Evolutionary conservation across 2,329 filamentous ascomycete species (phyloP).

Genomic region (Cytospora chrysosperma): DNA sequence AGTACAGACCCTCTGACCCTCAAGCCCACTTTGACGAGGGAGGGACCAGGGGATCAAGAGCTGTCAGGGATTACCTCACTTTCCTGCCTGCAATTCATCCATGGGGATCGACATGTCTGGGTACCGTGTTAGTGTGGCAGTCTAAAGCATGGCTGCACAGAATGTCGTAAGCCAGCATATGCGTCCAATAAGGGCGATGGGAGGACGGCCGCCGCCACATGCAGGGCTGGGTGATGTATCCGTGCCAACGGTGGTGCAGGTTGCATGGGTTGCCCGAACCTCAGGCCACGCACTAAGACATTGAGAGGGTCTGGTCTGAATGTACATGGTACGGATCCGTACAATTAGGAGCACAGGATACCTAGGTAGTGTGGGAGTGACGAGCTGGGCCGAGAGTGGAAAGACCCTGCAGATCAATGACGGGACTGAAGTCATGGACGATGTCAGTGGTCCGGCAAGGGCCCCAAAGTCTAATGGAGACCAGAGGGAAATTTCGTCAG

Average conservation of each 20-base stretch:
- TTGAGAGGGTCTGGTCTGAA: slow-evolving; percentile 17
- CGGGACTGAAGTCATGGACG: slow-evolving; percentile 24
- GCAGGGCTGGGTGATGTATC: slow-evolving; percentile 24
- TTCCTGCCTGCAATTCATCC: slow-evolving; percentile 18
- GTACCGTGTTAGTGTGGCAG: slow-evolving; percentile 21
- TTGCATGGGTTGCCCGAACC: slow-evolving; percentile 14
- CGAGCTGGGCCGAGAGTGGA: slow-evolving; percentile 10
- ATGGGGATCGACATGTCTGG: slow-evolving; percentile 27
- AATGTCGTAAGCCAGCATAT: slow-evolving; percentile 26
- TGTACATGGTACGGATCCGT: too few species aligned
- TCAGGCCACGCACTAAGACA: slow-evolving; percentile 17
- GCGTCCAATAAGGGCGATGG: slow-evolving; percentile 10
- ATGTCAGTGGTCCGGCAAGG: slow-evolving; percentile 18
- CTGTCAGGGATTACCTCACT: slow-evolving; percentile 24
- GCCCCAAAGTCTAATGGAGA: slow-evolving; percentile 4
- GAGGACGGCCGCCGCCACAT: slow-evolving; percentile 22
- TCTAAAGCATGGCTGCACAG: slow-evolving; percentile 24
- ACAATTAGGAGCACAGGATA: neutral
- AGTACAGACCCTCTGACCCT: slow-evolving; percentile 17
- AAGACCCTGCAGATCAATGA: slow-evolving; percentile 31
- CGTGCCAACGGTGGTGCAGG: slow-evolving; percentile 16
- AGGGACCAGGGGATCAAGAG: neutral
- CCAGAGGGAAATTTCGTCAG: slow-evolving; percentile 11
- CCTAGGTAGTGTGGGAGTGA: slow-evolving; percentile 1
- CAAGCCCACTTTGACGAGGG: slow-evolving; percentile 2